Evolutionary conservation across 176 grass and related monocot species (phyloP), one percentile per base, ranked within the genome.

Genomic region (Puya raimondii): DNA sequence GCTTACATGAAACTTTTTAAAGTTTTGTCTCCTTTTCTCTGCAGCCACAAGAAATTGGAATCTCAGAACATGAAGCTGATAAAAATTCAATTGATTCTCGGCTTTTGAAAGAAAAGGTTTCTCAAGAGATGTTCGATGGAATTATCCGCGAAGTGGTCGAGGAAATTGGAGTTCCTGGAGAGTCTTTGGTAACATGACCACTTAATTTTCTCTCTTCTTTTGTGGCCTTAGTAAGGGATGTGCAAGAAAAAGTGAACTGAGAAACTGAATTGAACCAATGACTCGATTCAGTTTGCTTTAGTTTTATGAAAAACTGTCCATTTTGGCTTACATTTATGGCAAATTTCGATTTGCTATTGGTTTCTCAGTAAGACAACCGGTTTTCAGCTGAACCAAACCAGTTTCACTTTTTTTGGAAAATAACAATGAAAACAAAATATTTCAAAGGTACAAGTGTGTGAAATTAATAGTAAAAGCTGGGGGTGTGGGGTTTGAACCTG

Each of bases 91-190:
- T 42, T 59, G 63, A 73, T n/a, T 8, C 50, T 70, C 12, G 50
- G 54, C 3, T 2, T 86, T 48, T 90, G 64, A 80, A 59, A 68
- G 84, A 78, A 50, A 78, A 71, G 75, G 77, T 92, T 86, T 85
- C 84, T 8, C 64, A 80, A 50, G 93, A 97, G 67, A 92, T 97
- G 84, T 97, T 97, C 80, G 93, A 92, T 21, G 93, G 89, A 49
- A 92, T 97, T 20, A 76, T 86, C 68, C 86, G 89, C 68, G 93
- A 97, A 76, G 89, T 97, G 64, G 89, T 90, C 70, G 93, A 97
- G 80, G 93, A 97, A 92, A 92, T 91, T 85, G 93, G 93, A 63
- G 84, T 85, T 69, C 93, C 93, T 77, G 74, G 81, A 69, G 73
- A 73, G 65, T 90, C 84, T 57, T 77, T 97, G 84, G 89, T 90